Evolutionary conservation across 257 asterid genomes (phyloP), one percentile per base, ranked within the genome.

Genomic region (Ophiorrhiza pumila): DNA sequence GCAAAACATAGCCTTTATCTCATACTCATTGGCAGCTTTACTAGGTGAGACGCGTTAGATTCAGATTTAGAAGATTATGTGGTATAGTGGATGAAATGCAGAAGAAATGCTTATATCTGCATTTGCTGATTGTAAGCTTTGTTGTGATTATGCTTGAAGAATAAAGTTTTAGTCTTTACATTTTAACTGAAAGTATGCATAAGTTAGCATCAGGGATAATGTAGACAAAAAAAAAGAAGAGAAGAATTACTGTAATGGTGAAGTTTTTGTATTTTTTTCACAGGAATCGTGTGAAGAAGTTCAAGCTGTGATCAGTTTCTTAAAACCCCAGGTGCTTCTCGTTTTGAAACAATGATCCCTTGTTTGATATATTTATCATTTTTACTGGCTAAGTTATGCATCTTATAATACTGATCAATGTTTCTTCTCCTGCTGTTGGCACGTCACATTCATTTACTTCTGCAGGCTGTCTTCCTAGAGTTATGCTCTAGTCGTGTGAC

Each of bases 261-360:
- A 71, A 65, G 15, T 49, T 59, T 32, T 78, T 55, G 29, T 27
- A 57, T 50, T 59, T 23, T 53, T 37, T 39, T 58, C 62, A 71
- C 81, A 94, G 97, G 96, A 94, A 69, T 94, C 99, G 41, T 91
- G 97, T 89, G 29, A 81, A 73, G 93, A 94, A 85, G 99, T 94
- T 66, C 78, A 87, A 79, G 88, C 93, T 52, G 92, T 89, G 75
- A 91, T 94, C 75, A 90, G 84, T 78, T 86, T 83, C 82, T 80
- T 94, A 85, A 85, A 88, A 83, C 96, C 97, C 22, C 85, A 89
- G 97, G 97, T 91, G 70, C 74, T 58, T 57, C 37, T 73, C 69
- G 55, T 71, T 73, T 50, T 74, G 77, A 56, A 77, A 68, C 22
- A 34, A 13, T n/a, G 34, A 22, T n/a, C 61, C 55, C 39, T 68